Percentiles rank a stretch among this genome's conserved stretches.
phyloP scores from a whole-genome alignment of 1,284 basidiomycete species.

The Afroboletus lepidellus region DNA sequence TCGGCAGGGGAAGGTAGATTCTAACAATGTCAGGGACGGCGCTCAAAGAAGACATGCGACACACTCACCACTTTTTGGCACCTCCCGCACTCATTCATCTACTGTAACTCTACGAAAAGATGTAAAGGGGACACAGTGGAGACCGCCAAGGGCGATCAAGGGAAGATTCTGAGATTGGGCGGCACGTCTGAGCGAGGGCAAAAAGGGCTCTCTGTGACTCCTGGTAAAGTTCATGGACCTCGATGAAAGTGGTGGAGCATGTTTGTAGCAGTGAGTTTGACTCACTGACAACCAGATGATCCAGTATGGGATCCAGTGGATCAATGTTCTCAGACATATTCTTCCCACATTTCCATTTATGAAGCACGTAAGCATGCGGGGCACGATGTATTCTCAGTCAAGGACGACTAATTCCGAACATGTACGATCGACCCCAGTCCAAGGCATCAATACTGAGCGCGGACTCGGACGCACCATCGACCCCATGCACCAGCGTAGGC shows the following conservation, averaged over 20 bases:
- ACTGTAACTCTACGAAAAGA: background rate
- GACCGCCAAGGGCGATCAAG: background rate
- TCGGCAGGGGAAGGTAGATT: background rate
- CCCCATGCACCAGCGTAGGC: background rate
- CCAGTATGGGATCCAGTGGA: too few relatives aligned
- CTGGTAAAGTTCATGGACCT: background rate
- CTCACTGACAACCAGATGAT: too few relatives aligned
- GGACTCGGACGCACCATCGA: background rate
- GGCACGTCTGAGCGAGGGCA: background rate
- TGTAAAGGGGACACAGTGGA: background rate
- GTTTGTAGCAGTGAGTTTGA: too few relatives aligned
- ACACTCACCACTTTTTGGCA: background rate
- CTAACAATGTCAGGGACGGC: background rate
- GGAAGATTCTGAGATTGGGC: background rate
- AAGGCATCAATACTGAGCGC: background rate
- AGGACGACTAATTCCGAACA: constrained; percentile 11
- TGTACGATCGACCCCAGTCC: constrained; percentile 9
- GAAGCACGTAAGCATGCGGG: background rate
- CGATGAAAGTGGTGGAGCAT: too few relatives aligned
- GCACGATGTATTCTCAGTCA: constrained; percentile 20
- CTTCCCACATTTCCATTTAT: too few relatives aligned
- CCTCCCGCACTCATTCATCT: background rate
- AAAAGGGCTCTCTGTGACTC: background rate
- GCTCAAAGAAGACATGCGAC: background rate
- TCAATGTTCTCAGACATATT: too few relatives aligned